Base-by-base conservation (phyloP, 805 yeast genomes). In the Pichia ethanolica region DNA sequence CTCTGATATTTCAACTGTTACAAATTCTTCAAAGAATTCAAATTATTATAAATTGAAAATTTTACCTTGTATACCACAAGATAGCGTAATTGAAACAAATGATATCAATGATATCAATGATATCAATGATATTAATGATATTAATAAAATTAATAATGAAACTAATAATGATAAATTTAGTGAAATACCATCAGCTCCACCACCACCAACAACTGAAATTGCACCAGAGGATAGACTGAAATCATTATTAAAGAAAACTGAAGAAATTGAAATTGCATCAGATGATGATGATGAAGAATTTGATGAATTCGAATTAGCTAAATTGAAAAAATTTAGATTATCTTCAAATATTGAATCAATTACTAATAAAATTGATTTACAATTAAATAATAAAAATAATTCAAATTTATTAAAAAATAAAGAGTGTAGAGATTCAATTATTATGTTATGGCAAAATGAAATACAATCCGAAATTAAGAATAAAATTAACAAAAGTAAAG, bases 271-370 rank as follows among this genome's bases (percentile, higher is more conserved):
- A 32, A 47, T 45, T 41, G 52, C 45, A 9, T 33, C 54, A 12
- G 49, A 53, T 27, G 28, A 47, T 13, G 49, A 53, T 27, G 28
- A 47, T 13, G 50, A 46, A 9, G 45, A 47, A 30, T 30, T 30
- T n/a, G 54, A 51, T 5, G 48, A 44, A 5, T 55, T 55, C 7
- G 53, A 51, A 30, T 30, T 30, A 28, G 25, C 51, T 14, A 48
- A 49, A 12, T 37, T 58, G 26, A 54, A 52, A 25, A 57, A 55
- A 37, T 59, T 59, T 30, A 54, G 51, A 45, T 52, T 59, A 28
- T 56, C 61, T 14, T 14, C 33, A 12, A 39, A 27, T 26, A 35
- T 42, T 5, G 50, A 42, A 32, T 28, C 45, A n/a, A 47, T 42
- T 13, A 41, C 33, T 5, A 9, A 28, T 26, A 28, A 41, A n/a